Evolutionary conservation across 495 filamentous ascomycete species (phyloP).

Genomic region (Hypoxylon intermedium): DNA sequence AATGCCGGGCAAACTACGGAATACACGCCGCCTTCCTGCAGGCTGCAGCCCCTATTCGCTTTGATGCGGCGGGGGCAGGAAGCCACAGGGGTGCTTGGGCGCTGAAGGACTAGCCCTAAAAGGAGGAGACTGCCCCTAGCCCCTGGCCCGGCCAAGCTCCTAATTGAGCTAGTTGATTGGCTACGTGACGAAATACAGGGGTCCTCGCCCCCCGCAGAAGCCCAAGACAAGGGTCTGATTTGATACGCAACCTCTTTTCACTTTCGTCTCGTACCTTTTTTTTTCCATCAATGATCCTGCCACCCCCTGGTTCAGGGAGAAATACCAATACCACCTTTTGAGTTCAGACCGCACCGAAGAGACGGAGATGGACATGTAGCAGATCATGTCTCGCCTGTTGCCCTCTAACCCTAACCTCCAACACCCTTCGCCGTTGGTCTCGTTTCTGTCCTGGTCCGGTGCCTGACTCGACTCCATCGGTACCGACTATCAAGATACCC

Average conservation of each 20-base stretch:
- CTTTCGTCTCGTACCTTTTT: constrained; percentile 34
- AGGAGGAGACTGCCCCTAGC: constrained; percentile 12
- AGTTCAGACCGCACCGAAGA: constrained; percentile 37
- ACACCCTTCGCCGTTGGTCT: constrained; percentile 7
- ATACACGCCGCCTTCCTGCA: background rate
- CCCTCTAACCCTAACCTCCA: constrained; percentile 15
- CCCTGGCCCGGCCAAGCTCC: constrained; percentile 9
- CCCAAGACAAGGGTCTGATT: constrained; percentile 33
- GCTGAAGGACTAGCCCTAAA: constrained; percentile 14
- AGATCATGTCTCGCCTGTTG: constrained; percentile 37
- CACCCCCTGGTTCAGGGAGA: constrained; percentile 28
- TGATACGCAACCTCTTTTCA: constrained; percentile 31
- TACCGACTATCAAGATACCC: constrained; percentile 11
- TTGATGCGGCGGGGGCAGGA: background rate
- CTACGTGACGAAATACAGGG: constrained; percentile 17
- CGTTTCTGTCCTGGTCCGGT: constrained; percentile 12
- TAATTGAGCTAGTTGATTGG: constrained; percentile 23
- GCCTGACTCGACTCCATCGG: constrained; percentile 5
- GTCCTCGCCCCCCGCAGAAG: constrained; percentile 2
- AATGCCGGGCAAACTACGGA: background rate
- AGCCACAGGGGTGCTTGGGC: background rate
- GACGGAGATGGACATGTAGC: constrained; percentile 35
- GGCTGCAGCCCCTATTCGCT: background rate
- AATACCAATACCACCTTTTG: constrained; percentile 25
- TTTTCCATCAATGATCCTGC: background rate